Percentiles rank a stretch among this genome's conserved stretches.
Evolutionary conservation across 2,329 filamentous ascomycete genomes (phyloP).

Genomic region (Cordyceps militaris): DNA sequence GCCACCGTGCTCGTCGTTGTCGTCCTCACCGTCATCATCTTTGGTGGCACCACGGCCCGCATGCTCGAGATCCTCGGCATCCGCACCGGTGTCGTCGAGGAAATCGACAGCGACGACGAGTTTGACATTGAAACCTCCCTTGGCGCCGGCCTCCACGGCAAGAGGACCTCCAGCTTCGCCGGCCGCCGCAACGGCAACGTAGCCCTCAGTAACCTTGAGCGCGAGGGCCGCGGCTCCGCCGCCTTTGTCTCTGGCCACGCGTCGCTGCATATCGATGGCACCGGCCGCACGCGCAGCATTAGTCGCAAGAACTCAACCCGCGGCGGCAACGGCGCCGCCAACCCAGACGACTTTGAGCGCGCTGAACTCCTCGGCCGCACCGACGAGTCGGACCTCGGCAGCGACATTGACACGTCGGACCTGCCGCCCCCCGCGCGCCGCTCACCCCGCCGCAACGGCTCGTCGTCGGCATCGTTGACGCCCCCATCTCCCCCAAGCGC

Average conservation of each 20-base stretch:
- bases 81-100: conserved; percentile 89
- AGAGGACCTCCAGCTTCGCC: conserved; percentile 70
- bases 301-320: conserved; percentile 43
- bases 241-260: conserved; percentile 49
- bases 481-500: conserved; percentile 23
- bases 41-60: conserved; percentile 90
- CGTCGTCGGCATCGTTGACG: conserved; percentile 17
- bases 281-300: conserved; percentile 36
- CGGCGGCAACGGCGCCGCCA: conserved; percentile 15
- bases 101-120: conserved; percentile 95
- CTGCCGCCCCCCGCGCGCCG: conserved; percentile 53
- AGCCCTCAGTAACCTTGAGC: conserved; percentile 46
- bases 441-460: conserved; percentile 26
- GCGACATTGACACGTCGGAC: conserved; percentile 60
- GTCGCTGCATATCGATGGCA: conserved; percentile 37
- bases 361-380: conserved; percentile 48
- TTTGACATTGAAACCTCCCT: conserved; percentile 81
- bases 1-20: conserved; percentile 97
- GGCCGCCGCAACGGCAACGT: conserved; percentile 60
- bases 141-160: conserved; percentile 66
- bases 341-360: conserved; percentile 44
- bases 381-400: conserved; percentile 53
- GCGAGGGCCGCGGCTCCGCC: conserved; percentile 25
- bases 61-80: conserved; percentile 99
- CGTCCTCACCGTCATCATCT: conserved; percentile 96